Conservation (phyloP, 257 asterid species). For the Paraleonurus japonicus region DNA sequence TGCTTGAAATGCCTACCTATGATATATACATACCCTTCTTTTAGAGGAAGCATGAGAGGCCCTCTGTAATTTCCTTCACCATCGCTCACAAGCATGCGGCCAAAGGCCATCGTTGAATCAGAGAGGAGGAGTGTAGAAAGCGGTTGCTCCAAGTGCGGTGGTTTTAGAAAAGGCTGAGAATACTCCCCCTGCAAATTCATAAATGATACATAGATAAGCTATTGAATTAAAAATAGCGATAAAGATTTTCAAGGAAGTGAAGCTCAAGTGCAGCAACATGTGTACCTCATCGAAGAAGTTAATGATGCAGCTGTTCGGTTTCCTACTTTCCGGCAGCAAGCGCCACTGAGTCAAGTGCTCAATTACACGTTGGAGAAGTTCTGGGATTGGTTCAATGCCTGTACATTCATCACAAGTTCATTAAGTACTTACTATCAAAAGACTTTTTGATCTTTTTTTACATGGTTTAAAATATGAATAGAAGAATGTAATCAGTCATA, state of each 20-base stretch:
- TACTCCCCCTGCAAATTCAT: conserved; percentile 70
- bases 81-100: conserved; percentile 69
- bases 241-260: background rate
- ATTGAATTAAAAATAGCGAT: background rate
- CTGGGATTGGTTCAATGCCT: conserved; percentile 93
- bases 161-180: conserved; percentile 94
- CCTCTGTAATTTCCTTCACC: conserved; percentile 87
- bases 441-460: too few species aligned
- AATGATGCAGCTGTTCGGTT: conserved; percentile 91
- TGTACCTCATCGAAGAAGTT: conserved; percentile 92
- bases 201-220: background rate
- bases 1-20: background rate
- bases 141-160: conserved; percentile 97
- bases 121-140: conserved; percentile 80
- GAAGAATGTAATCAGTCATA: conserved; percentile 30
- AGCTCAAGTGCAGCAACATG: background rate
- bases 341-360: conserved; percentile 93
- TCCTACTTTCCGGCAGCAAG: conserved; percentile 68
- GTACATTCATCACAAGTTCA: conserved; percentile 13
- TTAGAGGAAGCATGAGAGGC: conserved; percentile 75
- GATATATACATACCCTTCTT: conserved; percentile 73
- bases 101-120: conserved; percentile 90
- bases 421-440: background rate
- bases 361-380: conserved; percentile 63
- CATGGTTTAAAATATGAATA: background rate